A percentile compares a stretch with the other conserved stretches of the same genome.
phyloP scores from a whole-genome alignment of 2,329 filamentous ascomycete genomes.

The Westerdykella aurantiaca region DNA sequence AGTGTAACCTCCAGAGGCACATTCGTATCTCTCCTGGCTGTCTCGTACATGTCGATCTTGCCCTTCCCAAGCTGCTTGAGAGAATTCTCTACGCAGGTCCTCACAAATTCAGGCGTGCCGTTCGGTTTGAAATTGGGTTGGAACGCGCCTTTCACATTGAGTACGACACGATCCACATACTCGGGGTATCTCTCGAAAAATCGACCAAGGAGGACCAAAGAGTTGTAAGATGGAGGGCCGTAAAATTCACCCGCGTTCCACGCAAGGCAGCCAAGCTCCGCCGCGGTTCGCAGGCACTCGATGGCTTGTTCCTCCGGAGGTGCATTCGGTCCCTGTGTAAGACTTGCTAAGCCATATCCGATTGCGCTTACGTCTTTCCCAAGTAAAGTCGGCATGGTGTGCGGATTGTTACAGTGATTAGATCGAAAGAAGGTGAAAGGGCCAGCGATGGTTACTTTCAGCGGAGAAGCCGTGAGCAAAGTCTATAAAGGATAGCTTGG shows the following conservation, averaged over 20 bases:
- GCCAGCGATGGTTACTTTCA: too few species aligned
- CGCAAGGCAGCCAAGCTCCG: slow-evolving; percentile 35
- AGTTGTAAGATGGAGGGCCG: slow-evolving; percentile 36
- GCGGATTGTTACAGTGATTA: too few species aligned
- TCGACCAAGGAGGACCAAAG: slow-evolving; percentile 38
- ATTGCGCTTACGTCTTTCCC: slow-evolving; percentile 4
- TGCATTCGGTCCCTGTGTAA: neutral
- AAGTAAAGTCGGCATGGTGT: neutral
- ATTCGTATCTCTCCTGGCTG: slow-evolving; percentile 34
- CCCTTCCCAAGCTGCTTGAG: slow-evolving; percentile 31
- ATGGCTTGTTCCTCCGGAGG: slow-evolving; percentile 23
- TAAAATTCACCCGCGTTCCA: slow-evolving; percentile 43
- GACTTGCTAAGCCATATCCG: slow-evolving; percentile 4
- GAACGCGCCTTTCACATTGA: slow-evolving; percentile 41
- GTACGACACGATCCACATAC: slow-evolving; percentile 39
- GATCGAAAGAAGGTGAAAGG: too few species aligned
- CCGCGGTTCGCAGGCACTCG: slow-evolving; percentile 34
- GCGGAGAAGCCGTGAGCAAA: too few species aligned
- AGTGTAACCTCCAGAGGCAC: slow-evolving; percentile 38
- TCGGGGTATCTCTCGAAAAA: slow-evolving; percentile 44
- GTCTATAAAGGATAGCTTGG: too few species aligned
- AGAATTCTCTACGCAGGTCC: slow-evolving; percentile 33
- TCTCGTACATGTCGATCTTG: slow-evolving; percentile 41
- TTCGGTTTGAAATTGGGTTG: slow-evolving; percentile 27
- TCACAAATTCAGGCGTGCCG: slow-evolving; percentile 23